Evolutionary conservation across 495 filamentous ascomycete species (phyloP).

Genomic region (Penicillium crystallinum): DNA sequence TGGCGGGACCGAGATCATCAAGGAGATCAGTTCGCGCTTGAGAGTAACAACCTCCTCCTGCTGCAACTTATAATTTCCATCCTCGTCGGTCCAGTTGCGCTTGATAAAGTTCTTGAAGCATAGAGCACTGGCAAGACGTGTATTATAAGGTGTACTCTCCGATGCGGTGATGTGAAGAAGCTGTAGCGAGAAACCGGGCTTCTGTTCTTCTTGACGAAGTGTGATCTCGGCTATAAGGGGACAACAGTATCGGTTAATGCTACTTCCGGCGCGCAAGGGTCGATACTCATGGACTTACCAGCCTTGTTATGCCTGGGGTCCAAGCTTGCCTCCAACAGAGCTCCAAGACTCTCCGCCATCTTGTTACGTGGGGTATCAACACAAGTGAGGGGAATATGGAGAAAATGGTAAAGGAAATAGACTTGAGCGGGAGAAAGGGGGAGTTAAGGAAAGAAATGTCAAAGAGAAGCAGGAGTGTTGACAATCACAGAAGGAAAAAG

Average conservation of each 20-base stretch:
- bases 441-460: background rate
- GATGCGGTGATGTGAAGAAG: conserved; percentile 84
- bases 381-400: conserved; percentile 11
- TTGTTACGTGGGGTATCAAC: conserved; percentile 35
- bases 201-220: conserved; percentile 68
- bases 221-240: conserved; percentile 64
- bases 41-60: conserved; percentile 76
- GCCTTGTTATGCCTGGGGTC: conserved; percentile 80
- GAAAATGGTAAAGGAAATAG: conserved; percentile 3
- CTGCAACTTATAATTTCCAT: conserved; percentile 83
- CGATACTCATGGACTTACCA: conserved; percentile 51
- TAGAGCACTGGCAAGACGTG: conserved; percentile 82
- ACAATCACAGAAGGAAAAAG: conserved; percentile 1
- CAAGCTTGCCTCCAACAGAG: conserved; percentile 77
- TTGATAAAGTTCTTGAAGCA: conserved; percentile 98
- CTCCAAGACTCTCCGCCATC: conserved; percentile 73
- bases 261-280: background rate
- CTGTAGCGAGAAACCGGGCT: conserved; percentile 78
- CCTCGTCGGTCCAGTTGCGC: conserved; percentile 88
- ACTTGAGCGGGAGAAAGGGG: background rate
- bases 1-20: conserved; percentile 89
- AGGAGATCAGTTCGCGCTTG: conserved; percentile 86
- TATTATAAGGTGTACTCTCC: conserved; percentile 61
- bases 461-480: background rate
- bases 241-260: conserved; percentile 11